phyloP scores from a whole-genome alignment of 2,329 filamentous ascomycete species.

The Cladosporium sp. region DNA sequence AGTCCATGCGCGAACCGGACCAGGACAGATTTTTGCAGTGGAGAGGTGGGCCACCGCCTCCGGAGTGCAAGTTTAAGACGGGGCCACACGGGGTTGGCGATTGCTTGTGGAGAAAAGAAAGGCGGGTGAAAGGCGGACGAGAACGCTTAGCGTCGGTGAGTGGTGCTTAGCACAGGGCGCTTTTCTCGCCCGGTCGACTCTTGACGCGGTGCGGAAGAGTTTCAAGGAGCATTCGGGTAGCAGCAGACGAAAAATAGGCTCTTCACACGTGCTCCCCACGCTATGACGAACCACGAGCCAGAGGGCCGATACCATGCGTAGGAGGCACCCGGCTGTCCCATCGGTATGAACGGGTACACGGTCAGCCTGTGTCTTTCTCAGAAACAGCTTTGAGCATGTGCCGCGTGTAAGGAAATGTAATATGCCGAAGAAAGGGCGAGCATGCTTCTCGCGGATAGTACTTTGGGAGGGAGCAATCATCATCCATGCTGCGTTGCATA shows the following conservation, averaged over 20 bases:
- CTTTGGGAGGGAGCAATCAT: too few relatives aligned
- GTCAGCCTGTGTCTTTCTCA: too few relatives aligned
- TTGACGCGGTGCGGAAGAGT: neutral
- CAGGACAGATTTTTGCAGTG: slow-evolving; percentile 7
- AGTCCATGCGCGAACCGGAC: neutral
- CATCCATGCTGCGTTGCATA: too few relatives aligned
- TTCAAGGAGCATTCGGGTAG: too few relatives aligned
- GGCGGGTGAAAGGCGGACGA: slow-evolving; percentile 8
- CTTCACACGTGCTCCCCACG: neutral
- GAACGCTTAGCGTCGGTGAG: slow-evolving; percentile 8
- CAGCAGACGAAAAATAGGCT: neutral
- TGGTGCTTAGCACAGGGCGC: neutral
- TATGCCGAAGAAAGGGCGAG: too few relatives aligned
- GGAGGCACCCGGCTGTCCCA: too few relatives aligned
- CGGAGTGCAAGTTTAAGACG: neutral
- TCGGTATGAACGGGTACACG: too few relatives aligned
- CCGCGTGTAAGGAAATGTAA: too few relatives aligned
- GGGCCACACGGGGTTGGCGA: slow-evolving; percentile 10
- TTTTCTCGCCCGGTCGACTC: neutral
- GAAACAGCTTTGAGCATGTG: too few relatives aligned
- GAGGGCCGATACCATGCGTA: too few relatives aligned
- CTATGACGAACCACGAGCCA: too few relatives aligned
- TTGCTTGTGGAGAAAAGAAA: slow-evolving; percentile 3
- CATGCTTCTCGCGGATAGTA: too few relatives aligned
- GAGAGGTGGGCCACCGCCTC: neutral